These are phyloP conservation scores for Shiraia bambusicola DNA, from an alignment of 2,329 filamentous ascomycete species.

Conservation along the genomic window DNA sequence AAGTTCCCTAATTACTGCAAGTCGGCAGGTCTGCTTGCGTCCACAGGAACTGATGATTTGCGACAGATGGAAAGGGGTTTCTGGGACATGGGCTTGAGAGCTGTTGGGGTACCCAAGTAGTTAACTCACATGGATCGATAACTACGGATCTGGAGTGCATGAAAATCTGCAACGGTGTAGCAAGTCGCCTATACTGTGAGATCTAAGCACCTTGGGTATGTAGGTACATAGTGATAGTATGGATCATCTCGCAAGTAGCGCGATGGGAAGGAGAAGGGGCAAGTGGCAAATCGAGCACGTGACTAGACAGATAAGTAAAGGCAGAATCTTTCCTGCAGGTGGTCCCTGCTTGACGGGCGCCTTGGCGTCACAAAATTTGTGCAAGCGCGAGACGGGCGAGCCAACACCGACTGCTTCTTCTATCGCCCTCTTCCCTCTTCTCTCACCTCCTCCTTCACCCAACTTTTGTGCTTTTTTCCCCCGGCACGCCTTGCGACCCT, in stretches of 20 bases:
- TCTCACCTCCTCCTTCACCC: conserved; percentile 20
- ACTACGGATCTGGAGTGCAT: too few relatives aligned
- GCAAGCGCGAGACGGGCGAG: conserved; percentile 25
- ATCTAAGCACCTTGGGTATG: too few relatives aligned
- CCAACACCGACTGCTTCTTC: conserved; percentile 27
- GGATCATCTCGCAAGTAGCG: too few relatives aligned
- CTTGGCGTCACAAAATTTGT: conserved; percentile 21
- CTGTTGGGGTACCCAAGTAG: neutral
- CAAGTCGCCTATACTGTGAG: too few relatives aligned
- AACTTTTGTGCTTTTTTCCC: conserved; percentile 19
- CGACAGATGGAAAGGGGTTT: conserved; percentile 70
- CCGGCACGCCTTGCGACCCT: conserved; percentile 26
- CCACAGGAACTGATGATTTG: conserved; percentile 13
- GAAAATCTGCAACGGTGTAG: too few relatives aligned
- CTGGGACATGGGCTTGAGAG: conserved; percentile 66
- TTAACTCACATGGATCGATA: too few relatives aligned
- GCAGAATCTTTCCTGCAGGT: conserved; percentile 16
- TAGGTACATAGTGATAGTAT: too few relatives aligned
- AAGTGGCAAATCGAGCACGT: conserved; percentile 1
- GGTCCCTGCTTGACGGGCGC: conserved; percentile 18
- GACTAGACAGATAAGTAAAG: conserved; percentile 7
- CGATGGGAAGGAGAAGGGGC: too few relatives aligned
- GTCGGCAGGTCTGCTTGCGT: neutral
- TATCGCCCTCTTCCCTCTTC: conserved; percentile 21
- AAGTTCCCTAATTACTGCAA: conserved; percentile 33